These are phyloP conservation scores for Euphorbia celastroides DNA, from an alignment of 441 rosid species.

Conservation along the genomic window DNA sequence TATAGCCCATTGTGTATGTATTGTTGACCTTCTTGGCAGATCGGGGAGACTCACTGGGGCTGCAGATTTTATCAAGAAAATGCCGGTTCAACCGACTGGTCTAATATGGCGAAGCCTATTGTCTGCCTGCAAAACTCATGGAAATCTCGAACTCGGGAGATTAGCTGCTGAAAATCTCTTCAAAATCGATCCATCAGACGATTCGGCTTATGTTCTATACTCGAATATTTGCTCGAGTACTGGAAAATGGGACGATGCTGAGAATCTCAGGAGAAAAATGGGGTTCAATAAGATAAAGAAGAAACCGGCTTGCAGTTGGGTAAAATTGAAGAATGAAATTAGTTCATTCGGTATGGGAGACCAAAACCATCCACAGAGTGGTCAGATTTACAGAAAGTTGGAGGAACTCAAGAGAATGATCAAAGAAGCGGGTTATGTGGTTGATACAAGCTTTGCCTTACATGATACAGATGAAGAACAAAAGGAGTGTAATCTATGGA, in stretches of 20 bases:
- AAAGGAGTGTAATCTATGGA: slow-evolving; percentile 80
- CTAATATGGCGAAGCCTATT: slow-evolving; percentile 76
- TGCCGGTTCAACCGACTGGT: slow-evolving; percentile 61
- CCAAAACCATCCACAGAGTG: slow-evolving; percentile 46
- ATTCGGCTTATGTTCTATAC: slow-evolving; percentile 75
- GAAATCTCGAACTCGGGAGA: slow-evolving; percentile 63
- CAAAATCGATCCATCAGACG: slow-evolving; percentile 64
- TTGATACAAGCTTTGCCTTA: slow-evolving; percentile 67
- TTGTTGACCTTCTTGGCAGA: slow-evolving; percentile 83
- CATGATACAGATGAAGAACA: slow-evolving; percentile 90
- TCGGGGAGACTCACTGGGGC: slow-evolving; percentile 76
- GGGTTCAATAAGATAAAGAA: slow-evolving; percentile 60
- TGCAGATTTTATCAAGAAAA: slow-evolving; percentile 51
- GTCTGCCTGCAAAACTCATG: slow-evolving; percentile 71
- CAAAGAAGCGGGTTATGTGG: slow-evolving; percentile 66
- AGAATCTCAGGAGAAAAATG: slow-evolving; percentile 67
- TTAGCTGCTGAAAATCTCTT: slow-evolving; percentile 64
- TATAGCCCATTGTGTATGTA: slow-evolving; percentile 78
- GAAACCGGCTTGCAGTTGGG: slow-evolving; percentile 93
- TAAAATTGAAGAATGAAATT: slow-evolving; percentile 54
- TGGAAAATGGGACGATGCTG: slow-evolving; percentile 74
- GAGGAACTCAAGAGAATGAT: slow-evolving; percentile 72
- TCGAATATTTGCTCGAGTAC: slow-evolving; percentile 76
- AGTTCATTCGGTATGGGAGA: slow-evolving; percentile 72
- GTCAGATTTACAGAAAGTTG: slow-evolving; percentile 55